Base-by-base conservation (phyloP, 148 eudicot species). In the Diospyros kaki region DNA sequence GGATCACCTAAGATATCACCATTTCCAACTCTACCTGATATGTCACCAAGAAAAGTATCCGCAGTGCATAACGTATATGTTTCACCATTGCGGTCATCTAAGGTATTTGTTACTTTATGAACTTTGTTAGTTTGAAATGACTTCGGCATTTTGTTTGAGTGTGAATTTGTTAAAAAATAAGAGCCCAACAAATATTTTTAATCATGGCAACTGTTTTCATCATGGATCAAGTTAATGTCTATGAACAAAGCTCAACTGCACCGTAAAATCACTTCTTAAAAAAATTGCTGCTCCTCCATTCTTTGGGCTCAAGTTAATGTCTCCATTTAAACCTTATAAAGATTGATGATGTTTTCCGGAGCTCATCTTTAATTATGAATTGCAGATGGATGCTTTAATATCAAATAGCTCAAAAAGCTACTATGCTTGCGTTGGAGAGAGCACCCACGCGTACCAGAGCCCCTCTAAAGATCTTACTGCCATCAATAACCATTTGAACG, bases 381-480 rank as follows among this genome's bases (percentile, higher is more conserved):
- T 68, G 46, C 88, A 96, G 99, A 93, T 88, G 98, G 99, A 96
- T 74, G 91, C 91, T 58, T 75, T 96, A 66, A 87, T 89, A 67
- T 88, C 98, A 74, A 85, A 91, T 83, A 87, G 95, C 82, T 88
- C 97, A 39, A 96, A 86, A 81, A 96, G 99, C 78, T 91, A 89
- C 73, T 96, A 96, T 78, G 99, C 99, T 63, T 96, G 99, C 81
- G 99, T 96, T 74, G 99, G 99, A 74, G 98, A 96, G 87, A 93
- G 99, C 76, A 96, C 99, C n/a, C 99, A 86, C 77, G 99, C 99
- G 50, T 96, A 84, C 75, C 95, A 93, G 80, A 96, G 99, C 92
- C 99, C 99, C 73, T 96, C 99, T 2, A 93, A 96, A 80, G 99
- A 96, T 76, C 86, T 96, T 55, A 89, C 93, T 10, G 98, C 90